Base-by-base conservation (phyloP, 257 asterid species). In the Voacanga thouarsii region DNA sequence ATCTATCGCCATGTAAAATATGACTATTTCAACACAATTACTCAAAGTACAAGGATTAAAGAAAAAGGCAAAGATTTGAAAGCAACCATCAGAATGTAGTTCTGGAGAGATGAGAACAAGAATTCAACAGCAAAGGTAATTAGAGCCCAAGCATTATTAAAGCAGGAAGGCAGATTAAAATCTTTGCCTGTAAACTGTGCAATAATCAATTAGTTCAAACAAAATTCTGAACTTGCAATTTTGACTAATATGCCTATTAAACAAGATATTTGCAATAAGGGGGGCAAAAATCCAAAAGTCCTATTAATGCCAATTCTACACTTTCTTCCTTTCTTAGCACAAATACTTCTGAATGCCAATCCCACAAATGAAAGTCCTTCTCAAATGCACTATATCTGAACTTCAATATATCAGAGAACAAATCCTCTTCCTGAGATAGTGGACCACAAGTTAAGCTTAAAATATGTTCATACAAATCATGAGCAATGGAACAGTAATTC, bases 281-380 rank as follows among this genome's bases (percentile, higher is more conserved):
- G n/a, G n/a, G n/a, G n/a, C n/a, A 56, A 77, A 44, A 77, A 33
- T 30, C 8, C 73, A 49, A 69, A 60, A 56, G 49, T 30, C 50
- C 55, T 77, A 19, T n/a, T 15, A 69, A 43, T 23, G 14, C 33
- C 28, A 15, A 39, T 7, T 55, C n/a, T 1, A 47, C 12, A 45
- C 18, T 39, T 37, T 43, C 50, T 33, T 28, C 45, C 26, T 41
- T 77, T 45, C 59, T 44, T 57, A 56, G 37, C 76, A 68, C 7
- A 44, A 26, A 26, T 4, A 12, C 26, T 26, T 19, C 67, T 24
- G 39, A 11, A 28, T 0, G 10, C 16, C 70, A 16, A 64, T 28
- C 30, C 43, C 14, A 30, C 23, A 4, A 63, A 63, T 11, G 12
- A 51, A 47, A 30, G 18, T 6, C 61, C 63, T 37, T 21, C 49